Evolutionary conservation across 495 filamentous ascomycete genomes (phyloP), one percentile per base, ranked within the genome.

Genomic region (Sabuloglossum arenarium): DNA sequence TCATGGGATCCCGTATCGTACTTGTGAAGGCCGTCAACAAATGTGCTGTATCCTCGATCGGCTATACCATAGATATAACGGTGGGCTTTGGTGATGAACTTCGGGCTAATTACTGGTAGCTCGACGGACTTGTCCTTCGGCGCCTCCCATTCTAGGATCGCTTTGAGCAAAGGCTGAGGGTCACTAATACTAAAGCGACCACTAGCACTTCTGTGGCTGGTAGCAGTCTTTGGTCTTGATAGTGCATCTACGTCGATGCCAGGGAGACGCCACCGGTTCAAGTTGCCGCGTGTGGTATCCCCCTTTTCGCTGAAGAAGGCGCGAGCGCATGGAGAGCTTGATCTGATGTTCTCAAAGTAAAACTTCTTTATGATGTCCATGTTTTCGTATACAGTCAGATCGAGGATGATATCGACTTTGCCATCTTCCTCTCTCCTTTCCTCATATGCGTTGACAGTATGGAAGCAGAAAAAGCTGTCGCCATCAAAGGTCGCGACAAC

Each of bases 361-460:
- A 67, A 68, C 42, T 62, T 62, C 57, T 72, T 58, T 45, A 73
- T 55, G 31, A 66, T 55, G 59, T 82, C 76, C 0, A 71, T 61
- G 58, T 73, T 77, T 0, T 74, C 70, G 58, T 81, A 80, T 19
- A 68, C 65, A 25, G 76, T 63, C 0, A 80, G 58, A 47, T 86
- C 83, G 54, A 75, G 75, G 23, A 80, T 65, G 14, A 86, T 72
- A 56, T 79, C 70, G 6, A 63, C 67, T 30, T 71, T 65, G 23
- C 61, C 60, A 0, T 66, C 53, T 23, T 73, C 67, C 19, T 43
- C 19, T 4, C 34, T 24, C 0, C 65, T 58, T 56, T 84, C 77
- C 59, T 86, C 79, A 67, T 79, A 88, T 0, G 84, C 75, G 60
- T 89, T 89, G 61, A 85, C 70, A 5, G 79, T 75, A 67, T 90